Evolutionary conservation across 2,329 filamentous ascomycete genomes (phyloP), one percentile per base, ranked within the genome.

Genomic region (Microcera coccophila): DNA sequence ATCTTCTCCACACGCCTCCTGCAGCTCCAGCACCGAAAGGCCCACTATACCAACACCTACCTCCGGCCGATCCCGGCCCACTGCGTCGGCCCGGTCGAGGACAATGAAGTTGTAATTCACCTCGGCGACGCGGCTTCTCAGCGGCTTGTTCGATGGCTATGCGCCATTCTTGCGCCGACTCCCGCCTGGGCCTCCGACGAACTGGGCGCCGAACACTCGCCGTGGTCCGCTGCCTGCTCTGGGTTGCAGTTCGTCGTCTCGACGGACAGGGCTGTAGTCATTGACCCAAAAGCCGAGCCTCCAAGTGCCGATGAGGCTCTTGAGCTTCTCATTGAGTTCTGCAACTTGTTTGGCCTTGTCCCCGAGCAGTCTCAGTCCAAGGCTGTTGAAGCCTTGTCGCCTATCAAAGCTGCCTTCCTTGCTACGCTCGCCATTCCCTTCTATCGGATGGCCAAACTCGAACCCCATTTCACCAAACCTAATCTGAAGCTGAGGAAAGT

Each of bases 1-100:
- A 48, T 59, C 32, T 51, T 59, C 54, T 59, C 56, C 49, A 55
- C 54, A 22, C 52, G 52, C 24, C 51, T 59, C 34, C 53, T 59
- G 47, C 50, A 59, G 42, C 56, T 59, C 28, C 56, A 59, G 43
- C 38, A 50, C 15, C 53, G 51, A 18, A 41, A 40, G 46, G 38
- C 44, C 45, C 54, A 50, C 48, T 59, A 55, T 45, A 58, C 53
- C 39, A 42, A 54, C 42, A 45, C 40, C 20, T 53, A 44, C 50
- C 39, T 58, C 45, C 52, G 38, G 35, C 52, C 55, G 40, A 39
- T 54, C 41, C 47, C 53, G 45, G 48, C 42, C 31, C 28, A 42
- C 15, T 47, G 38, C 18, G 43, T 55, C 42, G 50, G 48, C 12
- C 33, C 45, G 36, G 46, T 49, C 33, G 36, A 45, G 7, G 41